Conservation (phyloP, 148 eudicot genomes). For the Persicaria maculosa region DNA sequence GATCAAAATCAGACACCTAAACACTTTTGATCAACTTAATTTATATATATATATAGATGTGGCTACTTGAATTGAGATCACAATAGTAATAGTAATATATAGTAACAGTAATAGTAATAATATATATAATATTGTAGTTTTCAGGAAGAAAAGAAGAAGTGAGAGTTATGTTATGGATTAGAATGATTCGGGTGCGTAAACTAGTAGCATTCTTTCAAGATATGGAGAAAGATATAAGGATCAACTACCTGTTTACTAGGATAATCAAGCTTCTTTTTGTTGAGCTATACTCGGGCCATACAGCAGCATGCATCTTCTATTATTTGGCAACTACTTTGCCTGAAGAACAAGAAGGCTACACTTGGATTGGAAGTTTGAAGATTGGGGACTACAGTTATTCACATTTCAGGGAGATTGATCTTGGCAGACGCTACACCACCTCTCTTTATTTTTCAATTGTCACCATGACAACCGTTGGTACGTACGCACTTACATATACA, state of each 20-base stretch:
- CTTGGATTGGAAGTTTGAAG: constrained; percentile 92
- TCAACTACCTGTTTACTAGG: constrained; percentile 73
- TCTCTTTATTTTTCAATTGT: constrained; percentile 88
- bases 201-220: constrained; percentile 39
- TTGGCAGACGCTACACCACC: constrained; percentile 66
- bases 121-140: no score
- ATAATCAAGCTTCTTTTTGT: constrained; percentile 69
- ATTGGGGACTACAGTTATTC: constrained; percentile 76
- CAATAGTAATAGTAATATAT: no score
- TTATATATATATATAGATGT: no score
- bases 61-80: no score
- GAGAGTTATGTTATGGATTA: constrained; percentile 70
- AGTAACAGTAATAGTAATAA: no score
- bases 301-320: constrained; percentile 95
- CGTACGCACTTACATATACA: constrained; percentile 14
- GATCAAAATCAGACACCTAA: no score
- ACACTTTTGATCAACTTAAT: no score
- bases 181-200: constrained; percentile 69
- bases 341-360: constrained; percentile 63
- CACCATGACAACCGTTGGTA: constrained; percentile 96
- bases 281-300: constrained; percentile 89
- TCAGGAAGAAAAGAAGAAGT: constrained; percentile 54
- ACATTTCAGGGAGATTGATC: constrained; percentile 69
- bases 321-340: constrained; percentile 85
- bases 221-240: constrained; percentile 87